A percentile compares a stretch with the other conserved stretches of the same genome.
phyloP scores from a whole-genome alignment of 768 basidiomycete genomes.

The Termitomyces titanicus region DNA sequence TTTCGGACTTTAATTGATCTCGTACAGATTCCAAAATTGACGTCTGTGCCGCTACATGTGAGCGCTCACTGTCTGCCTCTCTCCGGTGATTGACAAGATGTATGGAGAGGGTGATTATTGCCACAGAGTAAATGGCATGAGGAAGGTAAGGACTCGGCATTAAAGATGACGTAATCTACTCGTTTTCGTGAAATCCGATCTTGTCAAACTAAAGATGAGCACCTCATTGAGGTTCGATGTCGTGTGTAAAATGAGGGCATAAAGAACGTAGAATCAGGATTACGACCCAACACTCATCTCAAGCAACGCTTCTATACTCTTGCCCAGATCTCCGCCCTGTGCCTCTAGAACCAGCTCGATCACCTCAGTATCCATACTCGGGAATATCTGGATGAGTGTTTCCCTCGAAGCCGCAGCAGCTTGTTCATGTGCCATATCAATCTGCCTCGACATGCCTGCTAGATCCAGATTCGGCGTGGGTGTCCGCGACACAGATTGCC shows the following conservation, averaged over 20 bases:
- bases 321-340: slow-evolving; percentile 82
- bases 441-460: slow-evolving; percentile 67
- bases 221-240: too few relatives aligned
- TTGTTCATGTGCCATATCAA: slow-evolving; percentile 72
- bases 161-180: slow-evolving; percentile 16
- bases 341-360: slow-evolving; percentile 89
- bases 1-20: slow-evolving; percentile 45
- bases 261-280: not conserved
- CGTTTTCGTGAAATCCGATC: not conserved
- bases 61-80: slow-evolving; percentile 46
- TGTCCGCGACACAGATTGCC: slow-evolving; percentile 50
- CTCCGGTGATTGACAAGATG: slow-evolving; percentile 58
- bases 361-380: slow-evolving; percentile 74
- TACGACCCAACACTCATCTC: slow-evolving; percentile 60
- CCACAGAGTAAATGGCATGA: slow-evolving; percentile 62
- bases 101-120: slow-evolving; percentile 63
- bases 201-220: not conserved
- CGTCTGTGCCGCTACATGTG: slow-evolving; percentile 51
- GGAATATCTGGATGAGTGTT: slow-evolving; percentile 89
- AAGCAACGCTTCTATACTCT: slow-evolving; percentile 82
- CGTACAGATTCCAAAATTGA: slow-evolving; percentile 62
- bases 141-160: slow-evolving; percentile 44
- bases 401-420: slow-evolving; percentile 68
- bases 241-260: not conserved
- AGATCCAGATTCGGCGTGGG: slow-evolving; percentile 70